A percentile compares a stretch with the other conserved stretches of the same genome.
These are phyloP conservation scores for Metschnikowia similis DNA, from an alignment of 805 yeast genomes.

Conservation along the genomic window DNA sequence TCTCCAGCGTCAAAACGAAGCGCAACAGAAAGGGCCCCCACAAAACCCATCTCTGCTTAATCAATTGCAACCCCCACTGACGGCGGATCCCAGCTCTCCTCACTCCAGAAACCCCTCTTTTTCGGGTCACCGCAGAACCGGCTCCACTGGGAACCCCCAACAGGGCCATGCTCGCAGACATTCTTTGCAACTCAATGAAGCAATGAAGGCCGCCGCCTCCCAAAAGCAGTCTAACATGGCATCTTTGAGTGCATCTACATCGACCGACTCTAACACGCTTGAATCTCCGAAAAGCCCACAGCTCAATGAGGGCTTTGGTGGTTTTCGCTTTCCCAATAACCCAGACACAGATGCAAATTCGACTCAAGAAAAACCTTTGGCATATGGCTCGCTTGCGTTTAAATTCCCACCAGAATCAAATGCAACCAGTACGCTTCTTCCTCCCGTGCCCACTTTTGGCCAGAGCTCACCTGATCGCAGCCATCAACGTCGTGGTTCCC, in stretches of 20 bases:
- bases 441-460: conserved; percentile 52
- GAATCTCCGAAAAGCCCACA: conserved; percentile 16
- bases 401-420: conserved; percentile 55
- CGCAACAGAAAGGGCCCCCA: conserved; percentile 82
- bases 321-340: conserved; percentile 59
- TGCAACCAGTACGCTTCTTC: conserved; percentile 34
- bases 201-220: conserved; percentile 94
- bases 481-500: conserved; percentile 39
- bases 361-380: conserved; percentile 25
- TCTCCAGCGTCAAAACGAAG: conserved; percentile 87
- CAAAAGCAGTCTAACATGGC: conserved; percentile 51
- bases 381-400: conserved; percentile 42
- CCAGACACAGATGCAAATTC: conserved; percentile 17
- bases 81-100: conserved; percentile 25
- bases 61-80: conserved; percentile 15
- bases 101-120: conserved; percentile 35
- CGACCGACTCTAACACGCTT: conserved; percentile 7
- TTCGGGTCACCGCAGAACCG: conserved; percentile 30
- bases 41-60: conserved; percentile 53
- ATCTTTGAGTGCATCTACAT: conserved; percentile 18
- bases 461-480: conserved; percentile 38
- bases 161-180: conserved; percentile 88
- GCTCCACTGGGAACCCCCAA: conserved; percentile 21
- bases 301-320: conserved; percentile 18
- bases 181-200: conserved; percentile 86